A percentile compares a stretch with the other conserved stretches of the same genome.
These are phyloP conservation scores for Golubevia pallescens DNA, from an alignment of 1,284 basidiomycete genomes.

Conservation along the genomic window DNA sequence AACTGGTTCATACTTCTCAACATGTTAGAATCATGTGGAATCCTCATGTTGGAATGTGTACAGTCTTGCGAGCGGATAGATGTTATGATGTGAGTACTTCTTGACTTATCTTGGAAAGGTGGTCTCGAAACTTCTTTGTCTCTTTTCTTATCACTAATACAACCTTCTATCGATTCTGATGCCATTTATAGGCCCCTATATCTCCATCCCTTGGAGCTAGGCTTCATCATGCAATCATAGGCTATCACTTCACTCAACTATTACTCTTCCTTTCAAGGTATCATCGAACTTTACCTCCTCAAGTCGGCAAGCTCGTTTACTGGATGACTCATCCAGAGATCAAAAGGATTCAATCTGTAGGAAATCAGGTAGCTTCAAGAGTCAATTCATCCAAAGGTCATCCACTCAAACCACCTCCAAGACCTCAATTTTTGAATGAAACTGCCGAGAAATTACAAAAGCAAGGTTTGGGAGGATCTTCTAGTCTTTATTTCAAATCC, in stretches of 20 bases:
- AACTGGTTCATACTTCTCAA: constrained; percentile 69
- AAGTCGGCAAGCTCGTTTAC: constrained; percentile 15
- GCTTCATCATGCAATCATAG: constrained; percentile 15
- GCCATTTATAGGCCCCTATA: constrained; percentile 2
- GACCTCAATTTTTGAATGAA: constrained; percentile 22
- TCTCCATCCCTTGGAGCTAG: constrained; percentile 8
- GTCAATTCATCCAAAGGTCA: constrained; percentile 33
- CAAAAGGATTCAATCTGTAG: background rate
- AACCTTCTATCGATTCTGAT: constrained; percentile 16
- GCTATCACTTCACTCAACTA: constrained; percentile 22
- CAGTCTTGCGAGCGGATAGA: constrained; percentile 77
- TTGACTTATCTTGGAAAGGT: background rate
- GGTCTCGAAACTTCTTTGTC: constrained; percentile 2
- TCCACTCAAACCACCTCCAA: constrained; percentile 68
- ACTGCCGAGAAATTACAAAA: background rate
- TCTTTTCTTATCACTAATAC: constrained; percentile 17
- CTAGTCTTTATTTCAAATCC: too few relatives aligned
- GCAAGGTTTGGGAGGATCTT: constrained; percentile 1
- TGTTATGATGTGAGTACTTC: constrained; percentile 73
- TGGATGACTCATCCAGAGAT: constrained; percentile 20
- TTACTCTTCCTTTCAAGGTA: constrained; percentile 27
- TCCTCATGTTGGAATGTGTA: constrained; percentile 77
- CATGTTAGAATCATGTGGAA: constrained; percentile 97
- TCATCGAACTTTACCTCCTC: constrained; percentile 13
- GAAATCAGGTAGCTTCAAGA: background rate